Conservation (phyloP, 768 basidiomycete species). For the Podaxis pistillaris region DNA sequence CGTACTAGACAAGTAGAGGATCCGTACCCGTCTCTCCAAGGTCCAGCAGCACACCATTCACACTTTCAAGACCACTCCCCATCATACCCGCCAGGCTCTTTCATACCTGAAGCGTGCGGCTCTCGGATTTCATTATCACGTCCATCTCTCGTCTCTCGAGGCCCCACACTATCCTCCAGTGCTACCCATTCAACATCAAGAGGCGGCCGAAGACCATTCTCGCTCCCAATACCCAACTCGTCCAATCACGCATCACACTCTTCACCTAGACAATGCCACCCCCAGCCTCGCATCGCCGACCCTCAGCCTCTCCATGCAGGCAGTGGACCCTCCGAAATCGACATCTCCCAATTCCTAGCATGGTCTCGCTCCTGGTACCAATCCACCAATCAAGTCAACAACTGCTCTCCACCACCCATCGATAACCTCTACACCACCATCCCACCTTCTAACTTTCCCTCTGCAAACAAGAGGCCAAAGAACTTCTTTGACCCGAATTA, state of each 20-base stretch:
- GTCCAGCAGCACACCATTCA: conserved; percentile 8
- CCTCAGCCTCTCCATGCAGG: conserved; percentile 1
- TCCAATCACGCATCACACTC: conserved; percentile 24
- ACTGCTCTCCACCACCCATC: conserved; percentile 18
- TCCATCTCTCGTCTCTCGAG: conserved; percentile 42
- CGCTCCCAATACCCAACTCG: conserved; percentile 39
- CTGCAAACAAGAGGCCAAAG: conserved; percentile 20
- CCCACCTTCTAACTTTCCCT: conserved; percentile 32
- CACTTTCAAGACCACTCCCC: conserved; percentile 23
- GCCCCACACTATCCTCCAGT: conserved; percentile 39
- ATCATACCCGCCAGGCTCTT: conserved; percentile 27
- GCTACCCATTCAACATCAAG: conserved; percentile 23
- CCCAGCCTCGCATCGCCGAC: conserved; percentile 18
- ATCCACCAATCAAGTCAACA: conserved; percentile 16
- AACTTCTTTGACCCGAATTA: conserved; percentile 20
- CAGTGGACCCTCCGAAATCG: conserved; percentile 39
- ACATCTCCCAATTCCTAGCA: conserved; percentile 60
- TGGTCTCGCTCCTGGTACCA: conserved; percentile 67
- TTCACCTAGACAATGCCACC: conserved; percentile 17
- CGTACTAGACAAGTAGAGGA: conserved; percentile 33
- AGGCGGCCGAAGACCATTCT: conserved; percentile 41
- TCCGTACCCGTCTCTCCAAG: conserved; percentile 30
- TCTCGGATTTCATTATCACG: conserved; percentile 23
- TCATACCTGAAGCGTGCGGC: conserved; percentile 20
- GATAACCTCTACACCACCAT: conserved; percentile 23